Conservation (phyloP, 2,329 filamentous ascomycete species). For the Epichloe amarillans region DNA sequence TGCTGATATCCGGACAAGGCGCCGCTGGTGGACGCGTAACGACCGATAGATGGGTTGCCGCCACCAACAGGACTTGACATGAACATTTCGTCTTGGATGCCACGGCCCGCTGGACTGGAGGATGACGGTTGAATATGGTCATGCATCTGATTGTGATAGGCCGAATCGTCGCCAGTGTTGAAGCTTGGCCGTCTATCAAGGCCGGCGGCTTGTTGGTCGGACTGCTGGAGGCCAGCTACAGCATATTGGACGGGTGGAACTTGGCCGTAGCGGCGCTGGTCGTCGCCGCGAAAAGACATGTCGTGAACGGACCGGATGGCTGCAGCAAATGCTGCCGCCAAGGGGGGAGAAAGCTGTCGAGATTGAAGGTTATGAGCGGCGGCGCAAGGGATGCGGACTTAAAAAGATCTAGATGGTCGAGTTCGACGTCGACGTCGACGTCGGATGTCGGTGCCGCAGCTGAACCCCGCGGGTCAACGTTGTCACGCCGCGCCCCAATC, state of each 20-base stretch:
- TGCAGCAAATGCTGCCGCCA: slow-evolving; percentile 1
- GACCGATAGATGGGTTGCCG: slow-evolving; percentile 12
- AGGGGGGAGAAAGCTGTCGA: not conserved
- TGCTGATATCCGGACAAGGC: slow-evolving; percentile 39
- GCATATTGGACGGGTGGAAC: slow-evolving; percentile 53
- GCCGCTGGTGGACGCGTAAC: slow-evolving; percentile 30
- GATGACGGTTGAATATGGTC: slow-evolving; percentile 11
- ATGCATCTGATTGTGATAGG: slow-evolving; percentile 31
- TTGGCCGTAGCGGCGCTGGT: slow-evolving; percentile 52
- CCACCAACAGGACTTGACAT: slow-evolving; percentile 32
- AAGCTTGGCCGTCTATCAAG: slow-evolving; percentile 53
- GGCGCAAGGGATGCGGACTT: not conserved
- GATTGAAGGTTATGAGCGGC: not conserved
- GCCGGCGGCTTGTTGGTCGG: slow-evolving; percentile 7
- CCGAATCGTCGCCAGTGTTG: slow-evolving; percentile 60
- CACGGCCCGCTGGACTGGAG: slow-evolving; percentile 1
- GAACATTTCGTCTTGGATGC: slow-evolving; percentile 49
- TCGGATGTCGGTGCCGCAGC: slow-evolving; percentile 2
- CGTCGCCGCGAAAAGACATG: slow-evolving; percentile 53
- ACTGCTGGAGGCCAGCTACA: slow-evolving; percentile 25
- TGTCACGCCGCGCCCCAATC: slow-evolving; percentile 6
- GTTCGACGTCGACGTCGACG: not conserved
- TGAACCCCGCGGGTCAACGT: slow-evolving; percentile 10
- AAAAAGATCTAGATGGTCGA: not conserved
- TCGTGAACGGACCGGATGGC: slow-evolving; percentile 2